Evolutionary conservation across 306 rosid genomes (phyloP).

Genomic region (Lathyrus oleraceus): DNA sequence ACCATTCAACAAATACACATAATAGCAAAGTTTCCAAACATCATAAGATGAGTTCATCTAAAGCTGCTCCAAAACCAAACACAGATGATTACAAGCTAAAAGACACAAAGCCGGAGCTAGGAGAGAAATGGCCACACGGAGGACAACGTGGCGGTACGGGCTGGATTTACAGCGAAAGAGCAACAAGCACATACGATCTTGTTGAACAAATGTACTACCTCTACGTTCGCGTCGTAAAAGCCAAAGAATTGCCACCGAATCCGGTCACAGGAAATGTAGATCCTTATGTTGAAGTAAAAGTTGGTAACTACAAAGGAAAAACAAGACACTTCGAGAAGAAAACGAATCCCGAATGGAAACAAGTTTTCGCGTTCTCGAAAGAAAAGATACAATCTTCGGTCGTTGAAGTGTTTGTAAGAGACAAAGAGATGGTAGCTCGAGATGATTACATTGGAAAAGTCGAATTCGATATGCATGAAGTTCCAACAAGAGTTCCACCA

Average conservation of each 20-base stretch:
- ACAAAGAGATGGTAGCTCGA: slow-evolving; percentile 61
- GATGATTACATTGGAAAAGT: slow-evolving; percentile 73
- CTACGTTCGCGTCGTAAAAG: slow-evolving; percentile 75
- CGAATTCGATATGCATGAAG: slow-evolving; percentile 75
- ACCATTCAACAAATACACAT: neutral
- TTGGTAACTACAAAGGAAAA: slow-evolving; percentile 77
- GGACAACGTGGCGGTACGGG: slow-evolving; percentile 75
- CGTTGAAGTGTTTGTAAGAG: slow-evolving; percentile 63
- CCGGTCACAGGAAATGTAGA: slow-evolving; percentile 58
- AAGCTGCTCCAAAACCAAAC: slow-evolving; percentile 36
- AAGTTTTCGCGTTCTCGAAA: slow-evolving; percentile 81
- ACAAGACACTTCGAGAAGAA: slow-evolving; percentile 75
- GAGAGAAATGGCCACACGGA: slow-evolving; percentile 88
- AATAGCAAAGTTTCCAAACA: neutral
- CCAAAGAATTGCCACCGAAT: slow-evolving; percentile 70
- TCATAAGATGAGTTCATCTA: slow-evolving; percentile 45
- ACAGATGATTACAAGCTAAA: slow-evolving; percentile 71
- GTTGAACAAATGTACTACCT: slow-evolving; percentile 86
- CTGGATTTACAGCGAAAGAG: slow-evolving; percentile 76
- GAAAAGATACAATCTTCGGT: slow-evolving; percentile 69
- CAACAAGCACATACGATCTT: slow-evolving; percentile 79
- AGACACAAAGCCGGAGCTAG: slow-evolving; percentile 76
- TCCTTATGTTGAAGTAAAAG: slow-evolving; percentile 75
- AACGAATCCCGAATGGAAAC: slow-evolving; percentile 72
- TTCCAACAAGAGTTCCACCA: slow-evolving; percentile 85